A percentile compares a stretch with the other conserved stretches of the same genome.
These are phyloP conservation scores for Auricularia cornea DNA, from an alignment of 768 basidiomycete genomes.

Conservation along the genomic window DNA sequence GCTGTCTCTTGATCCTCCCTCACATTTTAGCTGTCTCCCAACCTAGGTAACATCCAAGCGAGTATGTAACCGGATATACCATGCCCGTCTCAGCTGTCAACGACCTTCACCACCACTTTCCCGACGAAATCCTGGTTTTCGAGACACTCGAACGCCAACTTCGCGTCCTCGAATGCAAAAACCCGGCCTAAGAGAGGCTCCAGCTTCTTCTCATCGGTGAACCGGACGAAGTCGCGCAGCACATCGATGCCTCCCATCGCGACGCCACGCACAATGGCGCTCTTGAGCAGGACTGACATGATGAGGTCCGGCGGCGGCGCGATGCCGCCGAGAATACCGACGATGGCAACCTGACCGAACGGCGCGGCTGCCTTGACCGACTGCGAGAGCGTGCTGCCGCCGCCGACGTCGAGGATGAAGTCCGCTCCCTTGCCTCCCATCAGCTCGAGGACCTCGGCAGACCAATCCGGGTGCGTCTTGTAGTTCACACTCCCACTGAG, in stretches of 20 bases:
- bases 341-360: conserved; percentile 39
- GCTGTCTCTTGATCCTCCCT: too few relatives aligned
- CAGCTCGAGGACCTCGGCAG: conserved; percentile 39
- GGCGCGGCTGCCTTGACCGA: conserved; percentile 31
- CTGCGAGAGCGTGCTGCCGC: conserved; percentile 40
- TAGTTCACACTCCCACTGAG: conserved; percentile 52
- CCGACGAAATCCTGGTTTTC: not conserved
- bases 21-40: too few relatives aligned
- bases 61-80: too few relatives aligned
- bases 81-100: too few relatives aligned
- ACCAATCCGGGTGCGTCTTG: conserved; percentile 48
- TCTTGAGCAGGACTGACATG: not conserved
- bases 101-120: not conserved
- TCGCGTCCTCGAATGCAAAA: not conserved
- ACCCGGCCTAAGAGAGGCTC: not conserved
- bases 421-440: conserved; percentile 25
- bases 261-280: not conserved
- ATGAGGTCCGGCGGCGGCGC: not conserved
- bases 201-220: not conserved
- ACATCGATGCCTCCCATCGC: not conserved
- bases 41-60: too few relatives aligned
- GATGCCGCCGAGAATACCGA: conserved; percentile 39
- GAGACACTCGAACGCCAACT: not conserved
- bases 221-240: not conserved
- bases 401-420: conserved; percentile 44